Conservation (phyloP, 1,139 yeast genomes). For the Ogataea hybrid region DNA sequence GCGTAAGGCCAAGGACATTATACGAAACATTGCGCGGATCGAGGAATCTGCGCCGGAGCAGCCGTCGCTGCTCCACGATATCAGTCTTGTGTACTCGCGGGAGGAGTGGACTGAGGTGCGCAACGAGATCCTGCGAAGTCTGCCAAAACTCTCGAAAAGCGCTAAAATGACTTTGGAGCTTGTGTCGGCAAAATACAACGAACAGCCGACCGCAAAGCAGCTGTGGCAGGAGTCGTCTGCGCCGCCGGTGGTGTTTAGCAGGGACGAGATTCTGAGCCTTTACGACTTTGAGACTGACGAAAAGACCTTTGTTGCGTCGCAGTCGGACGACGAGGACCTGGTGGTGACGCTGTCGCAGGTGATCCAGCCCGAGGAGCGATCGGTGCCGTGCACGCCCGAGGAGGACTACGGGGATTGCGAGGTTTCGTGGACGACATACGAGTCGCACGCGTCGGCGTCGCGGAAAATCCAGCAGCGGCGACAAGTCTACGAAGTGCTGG, state of each 20-base stretch:
- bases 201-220: constrained; percentile 6
- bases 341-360: constrained; percentile 21
- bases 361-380: constrained; percentile 5
- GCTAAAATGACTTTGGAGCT: constrained; percentile 19
- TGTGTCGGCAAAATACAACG: constrained; percentile 16
- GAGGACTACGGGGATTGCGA: constrained; percentile 11
- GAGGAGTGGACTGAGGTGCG: constrained; percentile 25
- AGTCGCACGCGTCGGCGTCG: constrained; percentile 7
- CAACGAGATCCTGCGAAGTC: constrained; percentile 13
- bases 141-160: constrained; percentile 21
- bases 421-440: constrained; percentile 11
- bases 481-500: not conserved
- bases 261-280: constrained; percentile 18
- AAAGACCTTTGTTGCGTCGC: constrained; percentile 15
- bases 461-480: constrained; percentile 3
- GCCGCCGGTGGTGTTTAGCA: constrained; percentile 16
- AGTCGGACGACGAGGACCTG: constrained; percentile 11
- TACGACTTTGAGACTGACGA: constrained; percentile 19
- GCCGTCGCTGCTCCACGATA: constrained; percentile 1
- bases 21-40: constrained; percentile 14
- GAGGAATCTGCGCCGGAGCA: constrained; percentile 8
- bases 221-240: constrained; percentile 20
- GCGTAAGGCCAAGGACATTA: constrained; percentile 20
- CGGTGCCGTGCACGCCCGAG: constrained; percentile 14
- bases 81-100: constrained; percentile 19